Percentiles rank a stretch among this genome's conserved stretches.
These are phyloP conservation scores for Gracilaria gracilis DNA, from an alignment of 23 red algal species.

Conservation along the genomic window DNA sequence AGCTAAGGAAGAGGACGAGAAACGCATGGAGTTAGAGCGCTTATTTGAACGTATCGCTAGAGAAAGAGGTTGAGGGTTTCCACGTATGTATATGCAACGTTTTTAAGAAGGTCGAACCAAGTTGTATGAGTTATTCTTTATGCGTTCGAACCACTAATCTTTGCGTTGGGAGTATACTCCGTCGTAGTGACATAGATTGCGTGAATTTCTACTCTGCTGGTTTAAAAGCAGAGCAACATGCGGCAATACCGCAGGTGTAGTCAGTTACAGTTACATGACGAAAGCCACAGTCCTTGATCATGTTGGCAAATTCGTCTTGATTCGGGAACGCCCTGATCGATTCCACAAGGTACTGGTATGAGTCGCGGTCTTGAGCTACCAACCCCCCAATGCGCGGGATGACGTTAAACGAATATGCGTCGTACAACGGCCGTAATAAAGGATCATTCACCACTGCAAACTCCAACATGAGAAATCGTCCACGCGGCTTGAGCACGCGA, in stretches of 20 bases:
- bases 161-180: no score
- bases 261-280: constrained; percentile 65
- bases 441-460: constrained; percentile 79
- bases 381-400: constrained; percentile 82
- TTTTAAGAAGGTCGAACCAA: background rate
- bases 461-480: constrained; percentile 97
- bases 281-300: constrained; percentile 83
- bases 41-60: constrained; percentile 8
- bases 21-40: background rate
- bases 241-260: constrained; percentile 78
- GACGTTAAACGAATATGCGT: constrained; percentile 85
- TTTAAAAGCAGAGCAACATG: constrained; percentile 78
- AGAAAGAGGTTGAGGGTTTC: background rate
- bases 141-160: no score
- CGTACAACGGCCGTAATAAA: constrained; percentile 66
- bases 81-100: no score
- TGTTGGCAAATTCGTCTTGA: constrained; percentile 70
- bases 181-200: background rate
- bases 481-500: constrained; percentile 88
- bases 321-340: constrained; percentile 91
- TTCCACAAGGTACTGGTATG: constrained; percentile 96
- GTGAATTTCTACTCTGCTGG: background rate
- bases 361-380: constrained; percentile 71
- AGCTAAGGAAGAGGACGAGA: background rate
- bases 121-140: background rate